Evolutionary conservation across 257 asterid genomes (phyloP), one percentile per base, ranked within the genome.

Genomic region (Przewalskia tangutica): DNA sequence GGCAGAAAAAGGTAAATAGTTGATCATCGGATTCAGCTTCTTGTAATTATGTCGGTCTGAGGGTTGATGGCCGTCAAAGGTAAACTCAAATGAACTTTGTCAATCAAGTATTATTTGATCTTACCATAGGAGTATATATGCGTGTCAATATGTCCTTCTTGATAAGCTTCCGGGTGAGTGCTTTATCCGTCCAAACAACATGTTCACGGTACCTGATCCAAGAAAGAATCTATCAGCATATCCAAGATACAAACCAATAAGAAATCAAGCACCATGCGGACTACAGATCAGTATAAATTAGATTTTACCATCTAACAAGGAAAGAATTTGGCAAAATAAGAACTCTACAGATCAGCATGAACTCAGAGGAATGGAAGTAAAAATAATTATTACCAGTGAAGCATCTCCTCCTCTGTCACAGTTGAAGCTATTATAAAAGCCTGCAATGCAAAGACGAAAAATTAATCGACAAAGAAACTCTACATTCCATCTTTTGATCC

Each of bases 371-470:
- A 79, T 36, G 66, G 9, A 68, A 60, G 38, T 80, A 32, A 73
- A 77, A 8, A 48, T 5, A 46, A 56, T 7, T 46, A 64, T 71
- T 89, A 89, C 91, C 93, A 90, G 8, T 46, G 62, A 82, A 77
- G 88, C 93, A 90, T 87, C 84, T 90, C 91, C 80, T 85, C 88
- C 64, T 87, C 84, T 38, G 89, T 84, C 34, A 83, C 79, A 5
- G 85, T 84, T 11, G 91, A 90, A 64, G 90, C 90, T 59, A 90
- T 87, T 83, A 86, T 75, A 62, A 87, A 90, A 42, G 93, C 93
- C 93, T 90, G 87, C 60, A 83, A 14, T 65, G 63, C n/a, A 9
- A 34, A 7, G 58, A 71, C 12, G 40, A 46, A 46, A 27, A 71
- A 20, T 20, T 71, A 46, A 20, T 10, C 59, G 3, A 23, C 79